Base-by-base conservation (phyloP, 2,329 filamentous ascomycete genomes). In the Pyricularia sp. region DNA sequence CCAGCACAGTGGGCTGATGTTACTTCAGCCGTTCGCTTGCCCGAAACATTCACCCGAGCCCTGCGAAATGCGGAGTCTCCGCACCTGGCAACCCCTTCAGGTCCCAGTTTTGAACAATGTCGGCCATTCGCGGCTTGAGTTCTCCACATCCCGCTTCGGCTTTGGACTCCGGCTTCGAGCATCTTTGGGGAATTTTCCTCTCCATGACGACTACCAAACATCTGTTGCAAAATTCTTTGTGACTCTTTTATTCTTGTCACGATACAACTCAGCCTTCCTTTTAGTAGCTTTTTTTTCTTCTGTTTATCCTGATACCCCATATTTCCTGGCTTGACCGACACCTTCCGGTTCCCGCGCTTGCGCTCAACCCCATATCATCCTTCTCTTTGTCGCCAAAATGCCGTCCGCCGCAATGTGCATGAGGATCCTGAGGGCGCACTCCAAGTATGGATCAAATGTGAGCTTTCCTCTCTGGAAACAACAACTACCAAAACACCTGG, bases 371-470 rank as follows among this genome's bases (percentile, higher is more conserved):
- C 26, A 6, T 8, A 28, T 28, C 24, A 12, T 59, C 28, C 7
- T 59, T 59, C 9, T n/a, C 49, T 24, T 8, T 24, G 62, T 28
- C 62, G 49, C 62, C 64, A 69, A 64, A 28, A 84, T 85, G 82
- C 76, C 80, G 71, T 83, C 82, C 22, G 71, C 79, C 68, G 76
- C 78, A 61, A 71, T 82, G 65, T 80, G 78, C 68, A 76, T 82
- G 76, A 77, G 78, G 70, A 80, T 80, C 63, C 72, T 84, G 66
- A 76, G 81, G 71, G 81, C 81, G 33, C 82, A 83, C 71, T 79
- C 80, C 72, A 81, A 79, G 68, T 76, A 83, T 75, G 80, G 80
- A 70, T 74, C 78, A 61, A 84, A 84, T 68, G 83, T 85, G 72
- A 70, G 82, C 76, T 33, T 22, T 19, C 26, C 16, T 22, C 19